phyloP scores from a whole-genome alignment of 1,139 yeast species.

The Pichia sp. region DNA sequence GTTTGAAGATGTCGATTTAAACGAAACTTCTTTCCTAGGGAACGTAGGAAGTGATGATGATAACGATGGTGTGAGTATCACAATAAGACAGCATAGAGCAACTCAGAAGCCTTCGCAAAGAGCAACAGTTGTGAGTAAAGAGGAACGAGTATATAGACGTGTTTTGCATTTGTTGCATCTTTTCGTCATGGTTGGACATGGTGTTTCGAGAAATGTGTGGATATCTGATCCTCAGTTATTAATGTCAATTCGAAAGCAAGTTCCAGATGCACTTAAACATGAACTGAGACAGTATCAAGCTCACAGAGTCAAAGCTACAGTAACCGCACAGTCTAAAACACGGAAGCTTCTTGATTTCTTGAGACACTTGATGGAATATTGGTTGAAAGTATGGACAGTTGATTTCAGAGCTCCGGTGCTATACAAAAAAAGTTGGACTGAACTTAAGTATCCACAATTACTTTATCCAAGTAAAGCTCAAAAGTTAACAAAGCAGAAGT shows the following conservation, averaged over 20 bases:
- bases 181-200: constrained; percentile 59
- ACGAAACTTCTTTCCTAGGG: constrained; percentile 10
- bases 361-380: constrained; percentile 56
- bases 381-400: constrained; percentile 55
- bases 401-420: constrained; percentile 33
- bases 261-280: constrained; percentile 44
- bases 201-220: constrained; percentile 66
- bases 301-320: constrained; percentile 17
- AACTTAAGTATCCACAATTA: constrained; percentile 34
- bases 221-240: constrained; percentile 39
- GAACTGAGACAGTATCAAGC: constrained; percentile 32
- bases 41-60: constrained; percentile 8
- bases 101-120: constrained; percentile 27
- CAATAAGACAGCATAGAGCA: constrained; percentile 18
- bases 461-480: constrained; percentile 4
- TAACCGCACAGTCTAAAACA: constrained; percentile 47
- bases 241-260: constrained; percentile 37
- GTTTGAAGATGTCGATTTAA: constrained; percentile 36
- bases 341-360: constrained; percentile 73
- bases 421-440: constrained; percentile 57
- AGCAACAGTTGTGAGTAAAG: constrained; percentile 42
- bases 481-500: constrained; percentile 34
- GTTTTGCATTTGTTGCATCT: constrained; percentile 59
- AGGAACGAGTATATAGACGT: constrained; percentile 50
- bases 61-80: constrained; percentile 25